Base-by-base conservation (phyloP, 352 stramenopile species). In the Elongisporangium prolatum region DNA sequence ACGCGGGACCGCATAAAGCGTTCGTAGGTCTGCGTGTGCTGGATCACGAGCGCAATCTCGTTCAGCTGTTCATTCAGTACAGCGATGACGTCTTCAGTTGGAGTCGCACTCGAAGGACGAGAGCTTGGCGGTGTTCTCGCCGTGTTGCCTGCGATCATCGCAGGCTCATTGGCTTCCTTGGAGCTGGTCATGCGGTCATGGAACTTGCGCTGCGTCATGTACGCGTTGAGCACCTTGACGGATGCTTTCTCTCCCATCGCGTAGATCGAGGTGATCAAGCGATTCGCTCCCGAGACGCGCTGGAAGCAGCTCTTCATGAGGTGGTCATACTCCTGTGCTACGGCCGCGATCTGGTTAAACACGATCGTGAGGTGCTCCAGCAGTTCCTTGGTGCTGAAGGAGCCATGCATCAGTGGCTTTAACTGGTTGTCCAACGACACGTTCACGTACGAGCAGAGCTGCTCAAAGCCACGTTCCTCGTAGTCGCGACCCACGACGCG, bases 1-100 rank as follows among this genome's bases (percentile, higher is more conserved):
- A 89, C 72, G 14, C 84, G 75, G 6, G 81, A 91, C 13, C 82
- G 80, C 75, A 95, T 91, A 61, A 94, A 95, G 9, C 86, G 84
- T 62, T 95, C 86, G 61, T 89, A 95, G 13, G 86, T 95, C 69
- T 95, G 86, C 16, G 86, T 94, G 64, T 95, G 85, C 49, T 95
- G 86, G 54, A 95, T 89, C 34, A 95, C 72, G 16, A 95, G 57
- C 18, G 83, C 86, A 54, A 95, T 77, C 65, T 95, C 86, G 65
- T 95, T 93, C 24, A 95, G 69, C 60, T 92, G 84, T 50, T 91
- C 83, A 60, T 94, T 91, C 63, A 92, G 74, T n/a, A 69, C 63
- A 0, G 81, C 76, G 48, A 93, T 86, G 10, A 70, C 77, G 40
- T 90, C 76, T 21, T 91, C 84, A 6, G 68, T 34, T 34, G 58